Evolutionary conservation across 2,329 filamentous ascomycete species (phyloP).

Genomic region (Incumbomyces lentus): DNA sequence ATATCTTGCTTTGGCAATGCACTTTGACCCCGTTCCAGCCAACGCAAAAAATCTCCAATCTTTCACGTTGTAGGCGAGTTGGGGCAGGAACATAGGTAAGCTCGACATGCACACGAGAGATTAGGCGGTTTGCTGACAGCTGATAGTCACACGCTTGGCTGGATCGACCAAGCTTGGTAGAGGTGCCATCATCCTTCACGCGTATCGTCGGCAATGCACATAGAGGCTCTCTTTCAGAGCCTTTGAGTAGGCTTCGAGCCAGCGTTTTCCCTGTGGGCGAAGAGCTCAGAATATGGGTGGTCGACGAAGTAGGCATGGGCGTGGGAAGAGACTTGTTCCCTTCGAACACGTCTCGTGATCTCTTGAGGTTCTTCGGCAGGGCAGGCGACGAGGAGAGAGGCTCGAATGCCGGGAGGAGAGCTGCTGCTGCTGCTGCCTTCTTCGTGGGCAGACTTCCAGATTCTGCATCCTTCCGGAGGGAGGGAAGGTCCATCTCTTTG

Average conservation of each 20-base stretch:
- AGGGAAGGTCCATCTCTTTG: slow-evolving; percentile 6
- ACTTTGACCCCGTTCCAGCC: slow-evolving; percentile 95
- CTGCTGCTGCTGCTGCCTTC: slow-evolving; percentile 33
- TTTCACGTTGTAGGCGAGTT: slow-evolving; percentile 58
- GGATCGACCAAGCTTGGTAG: slow-evolving; percentile 78
- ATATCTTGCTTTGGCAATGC: slow-evolving; percentile 79
- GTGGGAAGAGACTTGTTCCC: slow-evolving; percentile 57
- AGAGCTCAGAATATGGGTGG: slow-evolving; percentile 79
- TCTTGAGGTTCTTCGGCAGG: slow-evolving; percentile 38
- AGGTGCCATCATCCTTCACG: slow-evolving; percentile 70
- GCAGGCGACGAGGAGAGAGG: slow-evolving; percentile 39
- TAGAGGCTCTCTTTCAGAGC: slow-evolving; percentile 73
- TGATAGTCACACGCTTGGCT: slow-evolving; percentile 95
- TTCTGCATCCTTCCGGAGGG: slow-evolving; percentile 13
- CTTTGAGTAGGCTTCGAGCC: slow-evolving; percentile 47
- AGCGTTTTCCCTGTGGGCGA: slow-evolving; percentile 55
- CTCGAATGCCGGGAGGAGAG: slow-evolving; percentile 40
- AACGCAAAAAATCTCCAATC: slow-evolving; percentile 78
- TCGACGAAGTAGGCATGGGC: slow-evolving; percentile 79
- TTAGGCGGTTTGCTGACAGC: slow-evolving; percentile 79
- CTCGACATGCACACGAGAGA: slow-evolving; percentile 87
- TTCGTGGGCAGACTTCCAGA: slow-evolving; percentile 30
- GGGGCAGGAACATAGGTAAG: slow-evolving; percentile 68
- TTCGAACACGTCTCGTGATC: slow-evolving; percentile 34
- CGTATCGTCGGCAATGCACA: slow-evolving; percentile 72